These are phyloP conservation scores for Alopecurus myosuroides DNA, from an alignment of 176 grass and related monocot genomes.

Conservation along the genomic window DNA sequence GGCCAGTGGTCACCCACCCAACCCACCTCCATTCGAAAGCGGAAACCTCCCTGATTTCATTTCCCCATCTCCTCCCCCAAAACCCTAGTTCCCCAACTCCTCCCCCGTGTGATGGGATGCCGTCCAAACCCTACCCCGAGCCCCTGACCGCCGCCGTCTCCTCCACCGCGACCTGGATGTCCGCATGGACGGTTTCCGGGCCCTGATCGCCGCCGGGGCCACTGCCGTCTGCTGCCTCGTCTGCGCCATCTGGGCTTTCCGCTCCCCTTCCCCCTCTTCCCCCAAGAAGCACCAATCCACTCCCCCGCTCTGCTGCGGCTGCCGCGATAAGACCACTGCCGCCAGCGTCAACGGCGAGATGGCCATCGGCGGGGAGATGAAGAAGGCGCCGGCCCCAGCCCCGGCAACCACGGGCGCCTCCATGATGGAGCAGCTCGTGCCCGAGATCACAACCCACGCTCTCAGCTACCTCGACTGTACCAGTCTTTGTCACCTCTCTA, in stretches of 20 bases:
- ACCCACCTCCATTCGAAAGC: slow-evolving; percentile 4
- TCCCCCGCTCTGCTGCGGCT: slow-evolving; percentile 7
- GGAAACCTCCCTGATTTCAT: slow-evolving; percentile 3
- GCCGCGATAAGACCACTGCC: not conserved
- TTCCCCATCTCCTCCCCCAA: slow-evolving; percentile 25
- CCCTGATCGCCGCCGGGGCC: slow-evolving; percentile 78
- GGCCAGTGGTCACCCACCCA: not conserved
- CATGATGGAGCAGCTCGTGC: slow-evolving; percentile 99
- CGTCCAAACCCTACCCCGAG: slow-evolving; percentile 39
- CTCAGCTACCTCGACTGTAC: slow-evolving; percentile 96
- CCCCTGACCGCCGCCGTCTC: slow-evolving; percentile 10
- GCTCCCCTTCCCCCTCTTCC: slow-evolving; percentile 10
- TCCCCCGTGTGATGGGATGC: slow-evolving; percentile 48
- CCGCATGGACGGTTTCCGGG: slow-evolving; percentile 59
- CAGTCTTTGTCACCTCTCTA: slow-evolving; percentile 93
- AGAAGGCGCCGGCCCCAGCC: slow-evolving; percentile 26
- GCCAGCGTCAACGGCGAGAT: slow-evolving; percentile 48
- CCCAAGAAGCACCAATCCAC: slow-evolving; percentile 6
- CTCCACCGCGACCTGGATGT: slow-evolving; percentile 34
- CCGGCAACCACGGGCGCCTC: slow-evolving; percentile 36
- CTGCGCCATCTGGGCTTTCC: slow-evolving; percentile 51
- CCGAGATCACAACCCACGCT: slow-evolving; percentile 92
- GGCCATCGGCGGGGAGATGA: slow-evolving; percentile 56
- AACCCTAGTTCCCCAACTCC: slow-evolving; percentile 52
- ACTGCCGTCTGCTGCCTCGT: slow-evolving; percentile 59